Percentiles rank a stretch among this genome's conserved stretches.
phyloP scores from a whole-genome alignment of 2,329 filamentous ascomycete species.

The Fonsecaea monophora region DNA sequence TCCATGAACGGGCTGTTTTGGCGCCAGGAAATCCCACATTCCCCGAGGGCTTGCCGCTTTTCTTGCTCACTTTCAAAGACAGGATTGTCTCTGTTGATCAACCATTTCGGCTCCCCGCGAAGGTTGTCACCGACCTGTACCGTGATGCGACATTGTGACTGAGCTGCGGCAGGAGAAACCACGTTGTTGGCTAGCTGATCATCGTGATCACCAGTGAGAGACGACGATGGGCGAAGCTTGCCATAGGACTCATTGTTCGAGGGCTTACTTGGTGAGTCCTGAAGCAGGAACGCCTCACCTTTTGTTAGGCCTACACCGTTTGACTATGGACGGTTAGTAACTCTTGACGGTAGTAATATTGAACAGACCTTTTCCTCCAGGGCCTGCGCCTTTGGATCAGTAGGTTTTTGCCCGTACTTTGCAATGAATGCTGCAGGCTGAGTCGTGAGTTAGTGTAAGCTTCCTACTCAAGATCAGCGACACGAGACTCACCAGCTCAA shows the following conservation, averaged over 20 bases:
- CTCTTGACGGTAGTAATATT: background rate
- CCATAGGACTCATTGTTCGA: background rate
- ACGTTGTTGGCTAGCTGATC: slow-evolving; percentile 5
- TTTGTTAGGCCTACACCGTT: slow-evolving; percentile 4
- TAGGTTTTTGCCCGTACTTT: slow-evolving; percentile 28
- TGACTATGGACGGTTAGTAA: slow-evolving; percentile 7
- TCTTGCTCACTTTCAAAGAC: slow-evolving; percentile 32
- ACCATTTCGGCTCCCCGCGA: slow-evolving; percentile 28
- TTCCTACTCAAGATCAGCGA: background rate
- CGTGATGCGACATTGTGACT: slow-evolving; percentile 5
- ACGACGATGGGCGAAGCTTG: slow-evolving; percentile 21
- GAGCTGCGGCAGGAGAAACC: background rate
- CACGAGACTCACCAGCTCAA: slow-evolving; percentile 20
- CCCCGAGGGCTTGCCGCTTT: slow-evolving; percentile 8
- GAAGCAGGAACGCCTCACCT: background rate
- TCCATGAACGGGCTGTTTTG: slow-evolving; percentile 25
- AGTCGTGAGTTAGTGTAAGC: slow-evolving; percentile 17
- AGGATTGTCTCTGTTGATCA: slow-evolving; percentile 33
- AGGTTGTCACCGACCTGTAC: slow-evolving; percentile 22
- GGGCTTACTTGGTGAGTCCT: background rate
- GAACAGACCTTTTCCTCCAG: slow-evolving; percentile 22
- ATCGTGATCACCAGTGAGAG: background rate
- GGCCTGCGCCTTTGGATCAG: no score
- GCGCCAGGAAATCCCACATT: slow-evolving; percentile 5
- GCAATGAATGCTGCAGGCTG: slow-evolving; percentile 28